phyloP scores from a whole-genome alignment of 495 filamentous ascomycete genomes.

The Penicillium turbatum region DNA sequence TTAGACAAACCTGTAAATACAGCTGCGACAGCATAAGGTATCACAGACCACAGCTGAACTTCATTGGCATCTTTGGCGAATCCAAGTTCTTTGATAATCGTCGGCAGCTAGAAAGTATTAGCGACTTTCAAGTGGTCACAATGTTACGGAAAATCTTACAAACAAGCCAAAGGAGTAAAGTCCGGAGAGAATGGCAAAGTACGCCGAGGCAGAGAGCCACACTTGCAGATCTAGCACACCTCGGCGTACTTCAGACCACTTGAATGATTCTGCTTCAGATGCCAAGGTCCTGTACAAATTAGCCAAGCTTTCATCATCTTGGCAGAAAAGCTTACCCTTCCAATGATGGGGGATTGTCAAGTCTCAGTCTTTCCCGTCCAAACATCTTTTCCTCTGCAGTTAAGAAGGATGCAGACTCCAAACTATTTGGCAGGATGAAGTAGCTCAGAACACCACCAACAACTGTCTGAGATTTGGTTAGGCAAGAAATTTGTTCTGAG shows the following conservation, averaged over 20 bases:
- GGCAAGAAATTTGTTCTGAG: not conserved
- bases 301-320: not conserved
- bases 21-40: conserved; percentile 79
- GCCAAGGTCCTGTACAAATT: conserved; percentile 16
- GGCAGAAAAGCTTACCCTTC: conserved; percentile 25
- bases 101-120: conserved; percentile 51
- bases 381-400: conserved; percentile 46
- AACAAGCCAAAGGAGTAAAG: conserved; percentile 45
- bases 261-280: conserved; percentile 33
- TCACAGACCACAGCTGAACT: conserved; percentile 79
- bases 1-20: conserved; percentile 63
- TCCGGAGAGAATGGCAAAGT: conserved; percentile 42
- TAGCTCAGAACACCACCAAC: conserved; percentile 47
- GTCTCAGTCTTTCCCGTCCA: conserved; percentile 35
- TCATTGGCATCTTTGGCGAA: conserved; percentile 58
- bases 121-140: not conserved
- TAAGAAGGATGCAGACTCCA: conserved; percentile 49
- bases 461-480: conserved; percentile 37
- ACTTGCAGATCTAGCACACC: conserved; percentile 34
- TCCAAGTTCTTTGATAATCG: conserved; percentile 69
- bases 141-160: conserved; percentile 16
- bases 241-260: conserved; percentile 42
- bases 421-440: conserved; percentile 53
- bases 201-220: conserved; percentile 42
- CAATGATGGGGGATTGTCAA: conserved; percentile 34